phyloP scores from a whole-genome alignment of 2,329 filamentous ascomycete species.

The Lasiodiplodia theobromae region DNA sequence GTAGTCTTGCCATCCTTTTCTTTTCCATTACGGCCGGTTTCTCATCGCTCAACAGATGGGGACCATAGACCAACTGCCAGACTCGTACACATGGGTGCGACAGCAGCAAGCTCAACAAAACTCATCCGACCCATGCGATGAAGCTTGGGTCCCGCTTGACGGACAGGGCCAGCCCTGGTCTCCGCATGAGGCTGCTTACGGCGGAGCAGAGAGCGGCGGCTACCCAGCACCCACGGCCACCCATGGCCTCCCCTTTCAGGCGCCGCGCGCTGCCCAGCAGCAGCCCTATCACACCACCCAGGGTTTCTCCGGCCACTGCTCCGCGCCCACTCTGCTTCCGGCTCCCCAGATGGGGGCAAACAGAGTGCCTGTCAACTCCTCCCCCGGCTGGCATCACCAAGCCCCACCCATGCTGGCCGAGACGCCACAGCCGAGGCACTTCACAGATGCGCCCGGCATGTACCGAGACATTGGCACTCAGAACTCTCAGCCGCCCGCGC shows the following conservation, averaged over 20 bases:
- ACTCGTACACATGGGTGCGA: neutral
- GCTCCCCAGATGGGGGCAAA: neutral
- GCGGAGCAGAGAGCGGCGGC: neutral
- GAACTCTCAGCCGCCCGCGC: neutral
- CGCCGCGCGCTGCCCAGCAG: neutral
- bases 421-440: neutral
- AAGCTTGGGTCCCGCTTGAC: neutral
- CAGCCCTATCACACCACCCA: neutral
- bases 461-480: neutral
- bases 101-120: neutral
- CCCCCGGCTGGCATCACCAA: neutral
- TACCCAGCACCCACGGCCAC: neutral
- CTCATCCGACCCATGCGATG: neutral
- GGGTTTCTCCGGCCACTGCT: neutral
- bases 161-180: constrained; percentile 8
- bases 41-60: neutral
- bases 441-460: neutral
- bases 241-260: neutral
- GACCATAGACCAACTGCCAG: neutral
- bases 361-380: neutral
- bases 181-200: constrained; percentile 9
- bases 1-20: no score
- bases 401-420: constrained; percentile 3
- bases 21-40: neutral
- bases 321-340: neutral